Conservation (phyloP, 129 eudicot species). For the Flaveria bidentis region DNA sequence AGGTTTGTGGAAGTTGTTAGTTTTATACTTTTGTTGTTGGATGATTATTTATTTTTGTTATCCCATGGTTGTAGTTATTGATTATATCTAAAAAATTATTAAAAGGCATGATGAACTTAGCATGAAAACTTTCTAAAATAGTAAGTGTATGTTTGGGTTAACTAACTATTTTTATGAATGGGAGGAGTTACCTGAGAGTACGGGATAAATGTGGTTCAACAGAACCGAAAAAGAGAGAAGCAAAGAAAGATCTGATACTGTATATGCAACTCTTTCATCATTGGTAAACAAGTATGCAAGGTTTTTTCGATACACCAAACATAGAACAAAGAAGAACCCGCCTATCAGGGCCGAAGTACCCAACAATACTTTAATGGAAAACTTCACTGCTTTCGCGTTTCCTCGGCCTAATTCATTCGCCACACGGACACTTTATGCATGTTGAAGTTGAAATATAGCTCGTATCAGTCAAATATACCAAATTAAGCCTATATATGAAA, state of each 20-base stretch:
- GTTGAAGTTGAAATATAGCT: slow-evolving; percentile 1
- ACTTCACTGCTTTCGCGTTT: slow-evolving; percentile 62
- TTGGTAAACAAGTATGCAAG: slow-evolving; percentile 60
- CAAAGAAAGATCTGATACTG: slow-evolving; percentile 56
- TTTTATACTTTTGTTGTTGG: too few relatives aligned
- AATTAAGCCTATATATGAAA: too few relatives aligned
- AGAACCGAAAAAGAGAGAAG: slow-evolving; percentile 61
- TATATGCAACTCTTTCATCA: slow-evolving; percentile 53
- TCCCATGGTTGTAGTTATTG: too few relatives aligned
- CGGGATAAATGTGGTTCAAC: slow-evolving; percentile 63
- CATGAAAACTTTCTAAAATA: neutral
- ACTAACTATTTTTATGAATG: neutral
- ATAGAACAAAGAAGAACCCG: slow-evolving; percentile 45
- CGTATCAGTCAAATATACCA: neutral
- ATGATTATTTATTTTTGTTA: too few relatives aligned
- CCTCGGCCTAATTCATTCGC: slow-evolving; percentile 83
- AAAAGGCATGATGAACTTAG: neutral
- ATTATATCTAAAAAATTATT: too few relatives aligned
- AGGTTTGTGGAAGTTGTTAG: too few relatives aligned
- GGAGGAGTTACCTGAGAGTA: slow-evolving; percentile 57
- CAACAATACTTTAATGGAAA: slow-evolving; percentile 63
- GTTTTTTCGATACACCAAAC: slow-evolving; percentile 50
- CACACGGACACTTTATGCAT: slow-evolving; percentile 65
- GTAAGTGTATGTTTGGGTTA: neutral
- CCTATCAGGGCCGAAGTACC: slow-evolving; percentile 55